Evolutionary conservation across 768 basidiomycete genomes (phyloP), one percentile per base, ranked within the genome.

Genomic region (Podaxis sp.): DNA sequence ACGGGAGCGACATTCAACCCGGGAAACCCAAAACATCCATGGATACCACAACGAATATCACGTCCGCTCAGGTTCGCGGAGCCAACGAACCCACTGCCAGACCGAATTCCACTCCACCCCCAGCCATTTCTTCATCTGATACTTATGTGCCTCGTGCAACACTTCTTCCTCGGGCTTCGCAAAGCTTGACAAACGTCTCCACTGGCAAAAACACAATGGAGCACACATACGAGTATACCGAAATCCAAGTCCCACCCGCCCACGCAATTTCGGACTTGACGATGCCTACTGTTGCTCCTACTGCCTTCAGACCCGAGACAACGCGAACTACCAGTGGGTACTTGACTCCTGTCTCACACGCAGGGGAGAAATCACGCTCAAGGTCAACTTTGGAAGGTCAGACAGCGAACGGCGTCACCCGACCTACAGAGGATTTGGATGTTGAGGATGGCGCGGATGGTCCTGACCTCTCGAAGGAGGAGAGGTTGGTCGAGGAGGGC

Each of bases 401-500:
- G 28, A 40, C 38, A 24, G 49, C 28, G 30, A n/a, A 51, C 24
- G 38, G 22, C 13, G 49, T 17, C 17, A 24, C 48, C 7, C 57
- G 19, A 22, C 4, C 19, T 19, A 13, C 22, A 5, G 64, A 54
- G 15, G 67, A 65, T 44, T 8, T 19, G 13, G 67, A 68, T 24
- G 59, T 51, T 39, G 65, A 66, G 7, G 75, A 68, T 7, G 39
- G 15, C 33, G 65, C 65, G 7, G 75, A 68, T 7, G 39, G 15
- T 19, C 59, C 51, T 28, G 75, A 74, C 4, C 74, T 77, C 59
- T 77, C 76, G 44, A 75, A 67, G 0, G 78, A 76, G 5, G 77
- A 77, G 13, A 71, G 68, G 17, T 66, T 73, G 13, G 68, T 69
- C 7, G 66, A 69, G 8, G 69, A 69, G 38, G 70, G 69, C 1